A percentile compares a stretch with the other conserved stretches of the same genome.
Evolutionary conservation across 257 asterid species (phyloP).

Genomic region (Primulina eburnea): DNA sequence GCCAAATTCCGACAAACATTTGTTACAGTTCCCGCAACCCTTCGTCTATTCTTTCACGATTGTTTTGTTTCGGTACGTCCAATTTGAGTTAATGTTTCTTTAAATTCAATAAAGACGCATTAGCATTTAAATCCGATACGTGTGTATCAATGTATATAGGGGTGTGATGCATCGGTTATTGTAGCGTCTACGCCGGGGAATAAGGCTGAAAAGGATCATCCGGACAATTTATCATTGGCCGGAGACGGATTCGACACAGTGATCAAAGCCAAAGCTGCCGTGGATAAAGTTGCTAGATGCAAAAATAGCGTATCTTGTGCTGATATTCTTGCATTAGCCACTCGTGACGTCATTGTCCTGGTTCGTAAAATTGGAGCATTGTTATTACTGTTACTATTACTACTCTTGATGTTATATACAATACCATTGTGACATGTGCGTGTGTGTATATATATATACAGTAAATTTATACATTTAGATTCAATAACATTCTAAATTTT

Average conservation of each 20-base stretch:
- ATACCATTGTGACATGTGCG: too few species aligned
- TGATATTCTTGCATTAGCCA: conserved; percentile 80
- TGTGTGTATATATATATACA: too few species aligned
- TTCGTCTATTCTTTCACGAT: conserved; percentile 55
- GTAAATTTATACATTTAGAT: background rate
- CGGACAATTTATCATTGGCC: conserved; percentile 77
- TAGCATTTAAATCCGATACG: background rate
- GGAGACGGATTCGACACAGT: conserved; percentile 95
- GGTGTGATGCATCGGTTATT: conserved; percentile 81
- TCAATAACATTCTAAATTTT: too few species aligned
- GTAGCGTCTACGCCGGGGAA: conserved; percentile 58
- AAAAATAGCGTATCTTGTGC: conserved; percentile 85
- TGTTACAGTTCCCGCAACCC: conserved; percentile 38
- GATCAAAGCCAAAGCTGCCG: conserved; percentile 78
- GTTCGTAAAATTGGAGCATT: conserved; percentile 29
- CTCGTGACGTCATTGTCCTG: conserved; percentile 74
- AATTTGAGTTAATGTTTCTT: too few species aligned
- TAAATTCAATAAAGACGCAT: too few species aligned
- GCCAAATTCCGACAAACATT: conserved; percentile 42
- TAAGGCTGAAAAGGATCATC: conserved; percentile 79
- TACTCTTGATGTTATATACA: too few species aligned
- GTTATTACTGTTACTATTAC: too few species aligned
- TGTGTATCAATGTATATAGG: conserved; percentile 31
- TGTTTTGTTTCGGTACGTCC: conserved; percentile 39
- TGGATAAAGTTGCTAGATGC: conserved; percentile 57